phyloP scores from a whole-genome alignment of 345 rosid species.

The Citrus cavaleriei region DNA sequence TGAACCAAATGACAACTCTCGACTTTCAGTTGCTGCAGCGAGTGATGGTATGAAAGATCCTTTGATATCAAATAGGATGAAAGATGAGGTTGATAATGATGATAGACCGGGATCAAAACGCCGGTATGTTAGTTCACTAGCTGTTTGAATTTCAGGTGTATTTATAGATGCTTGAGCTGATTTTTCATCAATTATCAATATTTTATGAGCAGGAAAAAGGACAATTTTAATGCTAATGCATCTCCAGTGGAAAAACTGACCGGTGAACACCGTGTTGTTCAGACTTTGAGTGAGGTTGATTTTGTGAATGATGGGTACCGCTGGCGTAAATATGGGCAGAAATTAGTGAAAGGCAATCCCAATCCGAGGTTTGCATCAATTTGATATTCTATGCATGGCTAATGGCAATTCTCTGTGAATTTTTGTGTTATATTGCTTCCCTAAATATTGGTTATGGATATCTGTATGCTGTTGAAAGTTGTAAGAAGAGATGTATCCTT shows the following conservation, averaged over 20 bases:
- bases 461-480: neutral
- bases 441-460: neutral
- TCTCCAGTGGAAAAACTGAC: slow-evolving; percentile 40
- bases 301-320: slow-evolving; percentile 91
- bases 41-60: slow-evolving; percentile 37
- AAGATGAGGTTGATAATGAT: slow-evolving; percentile 38
- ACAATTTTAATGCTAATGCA: slow-evolving; percentile 33
- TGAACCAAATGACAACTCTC: slow-evolving; percentile 35
- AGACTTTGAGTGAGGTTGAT: slow-evolving; percentile 56
- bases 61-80: slow-evolving; percentile 44
- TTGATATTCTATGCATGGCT: neutral
- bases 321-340: slow-evolving; percentile 99
- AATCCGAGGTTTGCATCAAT: slow-evolving; percentile 66
- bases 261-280: slow-evolving; percentile 53
- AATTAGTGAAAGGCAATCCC: slow-evolving; percentile 90
- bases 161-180: slow-evolving; percentile 10
- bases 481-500: neutral
- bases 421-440: neutral
- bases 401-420: neutral
- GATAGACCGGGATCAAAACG: slow-evolving; percentile 55
- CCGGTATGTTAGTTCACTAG: slow-evolving; percentile 40
- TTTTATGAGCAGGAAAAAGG: slow-evolving; percentile 62
- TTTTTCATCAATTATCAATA: slow-evolving; percentile 9
- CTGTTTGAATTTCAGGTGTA: neutral
- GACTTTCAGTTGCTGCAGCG: slow-evolving; percentile 27